Evolutionary conservation across 352 stramenopile species (phyloP), one percentile per base, ranked within the genome.

Genomic region (Pilasporangium apinafurcum): DNA sequence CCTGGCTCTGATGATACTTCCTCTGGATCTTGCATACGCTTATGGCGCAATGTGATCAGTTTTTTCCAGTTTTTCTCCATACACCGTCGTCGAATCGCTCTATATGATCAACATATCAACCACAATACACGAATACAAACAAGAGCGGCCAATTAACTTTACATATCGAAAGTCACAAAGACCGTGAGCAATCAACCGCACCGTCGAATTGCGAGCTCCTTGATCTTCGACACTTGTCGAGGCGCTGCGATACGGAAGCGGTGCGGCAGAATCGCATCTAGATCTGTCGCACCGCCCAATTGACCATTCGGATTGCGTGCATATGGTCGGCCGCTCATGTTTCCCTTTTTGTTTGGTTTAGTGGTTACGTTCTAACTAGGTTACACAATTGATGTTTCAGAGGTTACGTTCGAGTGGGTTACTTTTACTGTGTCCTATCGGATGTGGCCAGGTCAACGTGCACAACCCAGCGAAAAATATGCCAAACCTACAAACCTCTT

Each of bases 1-100:
- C 56, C 37, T 14, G 26, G 20, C 10, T 34, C 20, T 37, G 40
- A 16, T 16, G 46, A 31, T 21, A 32, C 20, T 31, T 16, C 29
- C 6, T 30, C 51, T 20, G 32, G 39, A 35, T 62, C 51, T 25
- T 48, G 27, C 16, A 72, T 53, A 32, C 68, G 58, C 25, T 35
- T 38, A 35, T 79, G 71, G 25, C 68, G 58, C 18, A 83, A 44
- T 14, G 56, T 73, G 35, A 89, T 65, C 53, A 89, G 54, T 45
- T 89, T 89, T 44, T 74, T 72, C 77, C 77, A 89, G 63, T 89
- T 89, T 38, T 88, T 88, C 51, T 88, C 72, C 60, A 68, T 79
- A 39, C 72, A 86, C 30, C 65, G 72, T 22, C 68, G 50, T 17
- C 72, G 72, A 27, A 88, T 88, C 13, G 56, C 70, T 40, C 76